Base-by-base conservation (phyloP, 257 asterid genomes). In the Plantago elongata region DNA sequence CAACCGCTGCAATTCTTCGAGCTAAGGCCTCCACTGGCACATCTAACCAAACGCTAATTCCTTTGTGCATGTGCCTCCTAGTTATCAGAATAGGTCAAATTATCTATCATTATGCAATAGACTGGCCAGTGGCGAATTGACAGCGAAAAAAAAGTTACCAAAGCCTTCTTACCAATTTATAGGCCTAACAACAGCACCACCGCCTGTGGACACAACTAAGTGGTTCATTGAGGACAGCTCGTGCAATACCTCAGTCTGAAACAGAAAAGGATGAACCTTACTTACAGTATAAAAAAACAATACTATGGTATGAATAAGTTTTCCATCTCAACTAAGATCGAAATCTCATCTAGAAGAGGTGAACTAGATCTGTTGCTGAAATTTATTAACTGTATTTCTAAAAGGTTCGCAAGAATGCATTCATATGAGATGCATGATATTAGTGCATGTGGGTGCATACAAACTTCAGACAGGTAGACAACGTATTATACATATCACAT, bases 21-120 rank as follows among this genome's bases (percentile, higher is more conserved):
- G 96, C 97, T 79, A 92, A 87, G 74, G 96, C 95, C 30, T 89
- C 87, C 79, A 92, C 74, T 45, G 97, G 94, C 42, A 92, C 97
- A 37, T 92, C 99, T 48, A 92, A 66, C 97, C 97, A 92, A 60
- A 89, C 89, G 62, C 83, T 86, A 37, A 84, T 74, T 50, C 99
- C 99, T 74, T 83, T 86, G 63, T 69, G 81, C 89, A 92, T 92
- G 77, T 92, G 87, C 66, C 79, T 80, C 96, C 99, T 92, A 65
- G 11, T 44, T 69, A 67, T 37, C 46, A 57, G 72, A 46, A 44
- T 55, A 17, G 44, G 47, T 61, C 18, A 30, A 63, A 60, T 16
- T 38, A 55, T 16, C 37, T 7, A 17, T 37, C 5, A 17, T 9
- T 15, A 16, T 16, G 37, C 3, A 34, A 34, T 34, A 34, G 40